Conservation (phyloP, 2,329 filamentous ascomycete species). For the Ploettnerulaceae sp. region DNA sequence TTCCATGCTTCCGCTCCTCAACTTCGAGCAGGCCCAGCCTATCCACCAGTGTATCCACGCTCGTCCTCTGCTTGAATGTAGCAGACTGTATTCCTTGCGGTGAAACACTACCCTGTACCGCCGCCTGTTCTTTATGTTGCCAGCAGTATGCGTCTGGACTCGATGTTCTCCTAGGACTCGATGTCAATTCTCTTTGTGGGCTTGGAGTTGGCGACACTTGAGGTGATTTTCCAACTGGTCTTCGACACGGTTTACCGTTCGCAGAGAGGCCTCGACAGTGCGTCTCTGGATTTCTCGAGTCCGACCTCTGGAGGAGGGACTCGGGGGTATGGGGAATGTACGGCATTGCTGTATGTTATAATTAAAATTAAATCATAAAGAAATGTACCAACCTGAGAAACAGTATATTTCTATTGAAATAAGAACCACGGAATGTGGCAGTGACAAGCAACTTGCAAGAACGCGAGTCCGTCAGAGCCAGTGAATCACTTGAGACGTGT, state of each 20-base stretch:
- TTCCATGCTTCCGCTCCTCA: conserved; percentile 20
- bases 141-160: conserved; percentile 64
- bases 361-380: conserved; percentile 14
- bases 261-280: conserved; percentile 87
- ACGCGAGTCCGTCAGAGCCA: conserved; percentile 15
- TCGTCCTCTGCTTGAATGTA: conserved; percentile 61
- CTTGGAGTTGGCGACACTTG: conserved; percentile 28
- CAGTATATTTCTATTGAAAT: conserved; percentile 5
- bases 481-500: conserved; percentile 14
- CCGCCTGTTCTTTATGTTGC: conserved; percentile 83
- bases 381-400: conserved; percentile 20
- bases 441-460: conserved; percentile 3
- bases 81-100: conserved; percentile 38
- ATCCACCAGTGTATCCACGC: conserved; percentile 82
- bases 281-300: conserved; percentile 76
- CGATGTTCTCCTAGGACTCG: conserved; percentile 24
- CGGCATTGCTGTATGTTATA: conserved; percentile 41
- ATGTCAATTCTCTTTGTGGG: conserved; percentile 23
- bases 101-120: conserved; percentile 41
- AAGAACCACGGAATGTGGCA: conserved; percentile 16
- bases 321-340: conserved; percentile 74
- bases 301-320: conserved; percentile 68
- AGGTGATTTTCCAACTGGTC: conserved; percentile 51
- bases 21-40: conserved; percentile 71
- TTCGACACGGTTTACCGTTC: conserved; percentile 76